Evolutionary conservation across 192 early-diverging fungal genomes (phyloP).

Genomic region (Linnemannia schmuckeri): DNA sequence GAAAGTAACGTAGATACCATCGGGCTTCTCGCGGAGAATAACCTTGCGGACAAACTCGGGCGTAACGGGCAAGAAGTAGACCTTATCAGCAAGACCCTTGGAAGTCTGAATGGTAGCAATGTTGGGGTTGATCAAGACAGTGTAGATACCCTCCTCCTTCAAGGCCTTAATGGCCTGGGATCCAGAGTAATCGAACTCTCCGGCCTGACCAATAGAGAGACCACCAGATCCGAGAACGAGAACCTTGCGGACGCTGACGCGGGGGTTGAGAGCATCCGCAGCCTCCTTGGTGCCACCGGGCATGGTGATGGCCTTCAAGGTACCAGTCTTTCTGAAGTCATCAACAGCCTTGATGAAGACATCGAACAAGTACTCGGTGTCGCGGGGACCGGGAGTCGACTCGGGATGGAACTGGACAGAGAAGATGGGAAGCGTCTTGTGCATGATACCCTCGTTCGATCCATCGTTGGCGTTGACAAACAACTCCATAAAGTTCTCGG

Average conservation of each 20-base stretch:
- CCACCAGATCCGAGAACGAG: slow-evolving; percentile 95
- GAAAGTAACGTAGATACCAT: slow-evolving; percentile 95
- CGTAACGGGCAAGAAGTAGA: slow-evolving; percentile 96
- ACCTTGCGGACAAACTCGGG: slow-evolving; percentile 93
- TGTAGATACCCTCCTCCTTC: slow-evolving; percentile 91
- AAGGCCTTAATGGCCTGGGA: slow-evolving; percentile 98
- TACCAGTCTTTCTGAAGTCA: slow-evolving; percentile 74
- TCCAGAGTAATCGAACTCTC: slow-evolving; percentile 99
- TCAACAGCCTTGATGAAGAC: slow-evolving; percentile 87
- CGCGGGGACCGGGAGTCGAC: slow-evolving; percentile 94
- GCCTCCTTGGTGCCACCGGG: slow-evolving; percentile 68
- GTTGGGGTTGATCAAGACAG: slow-evolving; percentile 97
- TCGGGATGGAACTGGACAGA: slow-evolving; percentile 99
- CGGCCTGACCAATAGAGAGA: slow-evolving; percentile 96
- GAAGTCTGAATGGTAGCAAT: slow-evolving; percentile 99
- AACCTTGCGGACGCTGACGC: slow-evolving; percentile 86
- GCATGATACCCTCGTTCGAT: slow-evolving; percentile 98
- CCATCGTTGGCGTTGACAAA: slow-evolving; percentile 99
- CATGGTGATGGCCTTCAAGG: slow-evolving; percentile 82
- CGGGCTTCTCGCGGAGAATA: slow-evolving; percentile 94
- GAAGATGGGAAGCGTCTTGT: slow-evolving; percentile 92
- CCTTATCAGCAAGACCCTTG: slow-evolving; percentile 90
- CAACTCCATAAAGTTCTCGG: slow-evolving; percentile 82
- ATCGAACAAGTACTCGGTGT: slow-evolving; percentile 98
- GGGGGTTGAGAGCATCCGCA: slow-evolving; percentile 58